Evolutionary conservation across 2,329 filamentous ascomycete species (phyloP).

Genomic region (Arthroderma sp.): DNA sequence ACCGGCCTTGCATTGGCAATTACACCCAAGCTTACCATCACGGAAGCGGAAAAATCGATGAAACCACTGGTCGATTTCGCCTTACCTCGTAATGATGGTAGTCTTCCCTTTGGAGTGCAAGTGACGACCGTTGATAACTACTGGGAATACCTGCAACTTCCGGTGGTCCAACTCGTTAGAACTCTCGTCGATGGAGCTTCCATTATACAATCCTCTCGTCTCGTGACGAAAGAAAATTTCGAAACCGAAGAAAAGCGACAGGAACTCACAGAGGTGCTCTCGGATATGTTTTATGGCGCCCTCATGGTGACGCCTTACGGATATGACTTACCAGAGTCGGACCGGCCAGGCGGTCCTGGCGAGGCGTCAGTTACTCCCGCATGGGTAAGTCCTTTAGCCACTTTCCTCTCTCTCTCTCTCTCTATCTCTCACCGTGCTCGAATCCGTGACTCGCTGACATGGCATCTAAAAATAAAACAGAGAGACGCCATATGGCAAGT

Average conservation of each 20-base stretch:
- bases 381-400: slow-evolving; percentile 4
- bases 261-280: slow-evolving; percentile 3
- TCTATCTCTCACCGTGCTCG: background rate
- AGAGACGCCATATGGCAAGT: slow-evolving; percentile 13
- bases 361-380: slow-evolving; percentile 12
- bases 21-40: slow-evolving; percentile 3
- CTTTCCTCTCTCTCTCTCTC: background rate
- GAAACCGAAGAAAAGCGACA: slow-evolving; percentile 1
- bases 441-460: too few relatives aligned
- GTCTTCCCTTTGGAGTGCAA: slow-evolving; percentile 1
- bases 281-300: slow-evolving; percentile 1
- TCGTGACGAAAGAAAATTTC: slow-evolving; percentile 2
- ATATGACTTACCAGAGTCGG: slow-evolving; percentile 5
- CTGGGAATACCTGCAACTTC: slow-evolving; percentile 1
- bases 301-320: slow-evolving; percentile 9
- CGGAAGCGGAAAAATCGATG: slow-evolving; percentile 3
- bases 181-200: slow-evolving; percentile 1
- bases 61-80: slow-evolving; percentile 4
- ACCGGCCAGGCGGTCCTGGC: slow-evolving; percentile 9
- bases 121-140: slow-evolving; percentile 4
- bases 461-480: background rate
- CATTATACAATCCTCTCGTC: slow-evolving; percentile 3
- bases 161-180: background rate
- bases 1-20: slow-evolving; percentile 2
- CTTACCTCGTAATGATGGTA: slow-evolving; percentile 2